Base-by-base conservation (phyloP, 352 stramenopile genomes). In the Elongisporangium undulatum region DNA sequence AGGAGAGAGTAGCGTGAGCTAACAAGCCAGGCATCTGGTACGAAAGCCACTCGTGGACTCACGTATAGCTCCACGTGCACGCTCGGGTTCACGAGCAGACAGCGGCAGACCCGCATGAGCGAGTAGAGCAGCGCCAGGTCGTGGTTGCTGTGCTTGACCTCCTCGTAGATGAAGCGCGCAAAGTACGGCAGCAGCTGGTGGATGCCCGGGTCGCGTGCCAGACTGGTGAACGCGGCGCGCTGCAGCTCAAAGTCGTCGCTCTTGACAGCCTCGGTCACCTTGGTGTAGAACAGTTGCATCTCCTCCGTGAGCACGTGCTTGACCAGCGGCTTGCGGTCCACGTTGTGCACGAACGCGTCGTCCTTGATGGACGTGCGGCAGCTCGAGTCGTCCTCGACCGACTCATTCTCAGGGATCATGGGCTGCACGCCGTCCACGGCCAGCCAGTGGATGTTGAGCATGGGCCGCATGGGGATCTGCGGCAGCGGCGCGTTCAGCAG, bases 31-130 rank as follows among this genome's bases (percentile, higher is more conserved):
- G 7, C 15, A 15, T 61, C 21, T 55, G 24, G 15, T 49, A 19
- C 6, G n/a, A 12, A 54, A 21, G 20, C 1, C 26, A 7, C 49
- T 19, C 41, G 17, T 22, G 10, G 17, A 53, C 82, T n/a, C 72
- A 94, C 85, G 57, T 95, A 97, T 52, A 98, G 76, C 74, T 98
- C 95, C 15, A 98, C 85, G 71, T 96, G 90, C 23, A 98, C 76
- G 57, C 90, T 82, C 17, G 83, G 77, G 77, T 98, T 98, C 19
- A 80, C 74, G 15, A 98, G 79, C 54, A 98, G 56, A 71, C 85
- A 95, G 66, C 85, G 79, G 55, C 85, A 92, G 19, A 97, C 79
- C 61, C 89, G 83, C 69, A 98, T 90, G 50, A 98, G 78, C 20
- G 89, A 85, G 48, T 75, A 85, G 1, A 96, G 71, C 54, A 93